Conservation (phyloP, 163 green algal genomes). For the Smithsoniella earleae region DNA sequence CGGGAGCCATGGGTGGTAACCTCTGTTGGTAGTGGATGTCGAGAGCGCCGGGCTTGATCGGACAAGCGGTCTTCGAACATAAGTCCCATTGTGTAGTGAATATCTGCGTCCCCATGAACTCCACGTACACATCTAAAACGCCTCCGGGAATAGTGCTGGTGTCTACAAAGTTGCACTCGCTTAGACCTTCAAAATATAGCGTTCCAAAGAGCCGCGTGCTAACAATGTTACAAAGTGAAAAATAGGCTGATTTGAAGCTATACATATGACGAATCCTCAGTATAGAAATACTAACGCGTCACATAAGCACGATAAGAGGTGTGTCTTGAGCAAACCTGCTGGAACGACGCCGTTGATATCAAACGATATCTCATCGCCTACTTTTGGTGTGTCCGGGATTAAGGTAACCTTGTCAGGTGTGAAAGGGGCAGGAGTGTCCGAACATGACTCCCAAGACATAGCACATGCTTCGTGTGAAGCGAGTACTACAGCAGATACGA, state of each 20-base stretch:
- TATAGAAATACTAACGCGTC: no score
- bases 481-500: no score
- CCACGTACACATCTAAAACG: conserved; percentile 34
- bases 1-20: conserved; percentile 37
- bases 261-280: no score
- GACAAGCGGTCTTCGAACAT: conserved; percentile 38
- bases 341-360: conserved; percentile 33
- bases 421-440: conserved; percentile 31
- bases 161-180: conserved; percentile 17
- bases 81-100: conserved; percentile 37
- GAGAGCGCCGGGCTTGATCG: conserved; percentile 33
- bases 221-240: no score
- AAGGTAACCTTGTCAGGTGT: conserved; percentile 32
- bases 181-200: neutral
- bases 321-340: neutral
- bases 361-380: conserved; percentile 33
- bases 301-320: no score
- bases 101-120: conserved; percentile 34
- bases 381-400: conserved; percentile 34
- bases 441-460: no score
- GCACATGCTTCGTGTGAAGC: no score
- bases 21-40: conserved; percentile 36
- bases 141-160: conserved; percentile 33
- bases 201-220: no score
- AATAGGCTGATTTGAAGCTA: no score